phyloP scores from a whole-genome alignment of 371 early-diverging fungal species.

The Basidiobolus meristosporus region DNA sequence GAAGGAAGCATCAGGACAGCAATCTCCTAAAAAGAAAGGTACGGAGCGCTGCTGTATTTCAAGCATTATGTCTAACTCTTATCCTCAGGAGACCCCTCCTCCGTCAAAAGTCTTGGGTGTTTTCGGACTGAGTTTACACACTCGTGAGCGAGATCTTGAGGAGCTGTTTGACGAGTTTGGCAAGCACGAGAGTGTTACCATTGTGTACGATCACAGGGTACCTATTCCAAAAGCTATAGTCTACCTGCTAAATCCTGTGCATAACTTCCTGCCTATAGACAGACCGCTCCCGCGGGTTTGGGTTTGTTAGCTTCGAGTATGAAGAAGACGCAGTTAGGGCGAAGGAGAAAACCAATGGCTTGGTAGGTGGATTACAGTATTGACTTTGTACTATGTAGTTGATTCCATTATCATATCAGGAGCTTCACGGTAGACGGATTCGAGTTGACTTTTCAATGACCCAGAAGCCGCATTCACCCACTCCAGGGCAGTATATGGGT shows the following conservation, averaged over 20 bases:
- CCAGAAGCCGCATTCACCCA: constrained; percentile 35
- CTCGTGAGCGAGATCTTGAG: constrained; percentile 41
- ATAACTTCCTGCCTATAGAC: too few relatives aligned
- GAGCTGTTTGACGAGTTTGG: constrained; percentile 50
- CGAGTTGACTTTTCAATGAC: constrained; percentile 63
- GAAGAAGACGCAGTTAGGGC: constrained; percentile 28
- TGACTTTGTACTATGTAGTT: neutral
- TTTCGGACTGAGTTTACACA: constrained; percentile 56
- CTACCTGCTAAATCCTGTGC: too few relatives aligned
- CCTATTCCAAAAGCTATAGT: too few relatives aligned
- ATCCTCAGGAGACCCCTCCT: constrained; percentile 13
- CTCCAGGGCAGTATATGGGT: constrained; percentile 53
- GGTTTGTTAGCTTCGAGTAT: constrained; percentile 28
- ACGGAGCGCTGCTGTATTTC: too few relatives aligned
- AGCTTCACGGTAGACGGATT: constrained; percentile 51
- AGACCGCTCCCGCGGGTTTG: constrained; percentile 36
- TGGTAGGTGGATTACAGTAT: constrained; percentile 9
- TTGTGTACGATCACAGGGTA: constrained; percentile 37
- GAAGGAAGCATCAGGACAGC: constrained; percentile 1
- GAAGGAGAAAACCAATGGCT: constrained; percentile 22
- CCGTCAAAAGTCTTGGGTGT: constrained; percentile 53
- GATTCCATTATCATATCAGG: constrained; percentile 9
- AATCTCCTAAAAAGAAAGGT: too few relatives aligned
- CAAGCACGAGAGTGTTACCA: constrained; percentile 23
- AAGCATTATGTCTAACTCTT: neutral